Percentiles rank a stretch among this genome's conserved stretches.
Conservation (phyloP, 129 eudicot species). For the Deinandra increscens region DNA sequence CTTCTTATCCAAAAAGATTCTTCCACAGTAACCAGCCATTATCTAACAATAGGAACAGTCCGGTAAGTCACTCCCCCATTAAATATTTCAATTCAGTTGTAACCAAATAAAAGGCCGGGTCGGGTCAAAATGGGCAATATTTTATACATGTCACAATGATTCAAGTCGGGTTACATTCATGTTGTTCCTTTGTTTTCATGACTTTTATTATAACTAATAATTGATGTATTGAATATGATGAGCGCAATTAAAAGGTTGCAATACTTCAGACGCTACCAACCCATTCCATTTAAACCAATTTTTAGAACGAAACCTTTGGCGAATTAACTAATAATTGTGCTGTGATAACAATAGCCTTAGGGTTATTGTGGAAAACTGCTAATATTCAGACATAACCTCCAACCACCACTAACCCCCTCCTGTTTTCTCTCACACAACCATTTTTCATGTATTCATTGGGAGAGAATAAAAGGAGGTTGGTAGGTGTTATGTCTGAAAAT, state of each 20-base stretch:
- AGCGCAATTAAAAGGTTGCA: not conserved
- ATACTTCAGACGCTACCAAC: not conserved
- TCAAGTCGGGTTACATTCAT: not conserved
- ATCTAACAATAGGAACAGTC: not conserved
- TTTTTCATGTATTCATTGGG: no score
- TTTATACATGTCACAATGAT: not conserved
- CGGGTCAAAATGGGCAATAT: not conserved
- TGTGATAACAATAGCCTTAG: no score
- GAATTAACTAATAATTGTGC: no score
- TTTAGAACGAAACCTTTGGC: not conserved
- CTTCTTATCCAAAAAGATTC: not conserved
- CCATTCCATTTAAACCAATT: not conserved
- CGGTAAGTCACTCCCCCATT: not conserved
- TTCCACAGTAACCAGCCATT: constrained; percentile 1
- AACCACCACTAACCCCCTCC: not conserved
- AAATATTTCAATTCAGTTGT: not conserved
- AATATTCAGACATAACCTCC: not conserved
- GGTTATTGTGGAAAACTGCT: not conserved
- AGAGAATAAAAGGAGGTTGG: no score
- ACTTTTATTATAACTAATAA: no score
- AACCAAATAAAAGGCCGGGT: not conserved
- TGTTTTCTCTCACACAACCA: no score
- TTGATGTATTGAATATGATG: not conserved
- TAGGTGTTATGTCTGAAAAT: no score
- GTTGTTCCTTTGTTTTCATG: not conserved